Evolutionary conservation across 1,139 yeast genomes (phyloP).

Genomic region (Kluyveromyces sp.): DNA sequence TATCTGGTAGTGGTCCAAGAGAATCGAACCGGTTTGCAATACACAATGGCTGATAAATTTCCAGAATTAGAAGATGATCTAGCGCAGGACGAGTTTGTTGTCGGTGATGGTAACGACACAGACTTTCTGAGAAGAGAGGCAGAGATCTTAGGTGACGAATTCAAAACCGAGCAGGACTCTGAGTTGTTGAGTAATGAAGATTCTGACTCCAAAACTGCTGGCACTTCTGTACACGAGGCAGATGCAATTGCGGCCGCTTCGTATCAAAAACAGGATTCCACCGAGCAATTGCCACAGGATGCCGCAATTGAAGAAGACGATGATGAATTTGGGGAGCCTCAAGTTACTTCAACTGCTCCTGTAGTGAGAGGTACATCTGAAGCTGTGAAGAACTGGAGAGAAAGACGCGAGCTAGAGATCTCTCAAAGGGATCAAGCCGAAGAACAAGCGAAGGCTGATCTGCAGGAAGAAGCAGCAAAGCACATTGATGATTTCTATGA

Average conservation of each 20-base stretch:
- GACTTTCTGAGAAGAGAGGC: slow-evolving; percentile 83
- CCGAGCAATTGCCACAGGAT: slow-evolving; percentile 18
- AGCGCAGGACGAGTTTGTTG: slow-evolving; percentile 32
- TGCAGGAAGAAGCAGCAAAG: slow-evolving; percentile 72
- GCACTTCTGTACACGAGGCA: slow-evolving; percentile 5
- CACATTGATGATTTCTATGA: slow-evolving; percentile 93
- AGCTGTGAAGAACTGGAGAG: slow-evolving; percentile 72
- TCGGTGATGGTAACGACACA: slow-evolving; percentile 32
- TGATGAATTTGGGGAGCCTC: slow-evolving; percentile 32
- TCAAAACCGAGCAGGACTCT: slow-evolving; percentile 60
- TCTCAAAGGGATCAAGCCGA: slow-evolving; percentile 74
- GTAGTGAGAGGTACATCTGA: slow-evolving; percentile 40
- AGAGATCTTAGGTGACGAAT: slow-evolving; percentile 73
- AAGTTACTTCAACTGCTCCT: slow-evolving; percentile 20
- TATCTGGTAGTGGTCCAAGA: too few species aligned
- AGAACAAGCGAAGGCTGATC: slow-evolving; percentile 56
- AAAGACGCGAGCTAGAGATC: slow-evolving; percentile 75
- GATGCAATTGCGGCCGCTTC: slow-evolving; percentile 12
- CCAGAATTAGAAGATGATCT: slow-evolving; percentile 64
- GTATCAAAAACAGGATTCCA: slow-evolving; percentile 3
- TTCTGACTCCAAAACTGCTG: slow-evolving; percentile 44
- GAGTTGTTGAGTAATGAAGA: slow-evolving; percentile 41
- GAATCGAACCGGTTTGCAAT: background rate
- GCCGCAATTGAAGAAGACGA: slow-evolving; percentile 27
- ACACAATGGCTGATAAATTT: slow-evolving; percentile 71